Conservation (phyloP, 2,329 filamentous ascomycete genomes). For the Diaporthe destruens region DNA sequence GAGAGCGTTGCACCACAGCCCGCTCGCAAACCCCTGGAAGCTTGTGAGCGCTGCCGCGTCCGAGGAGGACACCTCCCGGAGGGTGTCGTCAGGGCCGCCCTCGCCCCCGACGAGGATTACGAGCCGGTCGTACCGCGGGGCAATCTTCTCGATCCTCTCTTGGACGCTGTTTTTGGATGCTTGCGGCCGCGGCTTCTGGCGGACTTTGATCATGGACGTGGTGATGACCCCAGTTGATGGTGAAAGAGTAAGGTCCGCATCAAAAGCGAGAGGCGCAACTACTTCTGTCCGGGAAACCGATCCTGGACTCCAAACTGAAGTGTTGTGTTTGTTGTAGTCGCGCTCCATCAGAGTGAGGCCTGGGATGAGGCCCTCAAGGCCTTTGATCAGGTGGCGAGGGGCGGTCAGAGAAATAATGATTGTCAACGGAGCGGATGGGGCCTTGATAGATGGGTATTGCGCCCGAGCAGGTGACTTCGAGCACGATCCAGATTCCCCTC, state of each 20-base stretch:
- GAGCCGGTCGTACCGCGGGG: constrained; percentile 74
- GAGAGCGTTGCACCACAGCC: constrained; percentile 54
- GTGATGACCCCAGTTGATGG: constrained; percentile 76
- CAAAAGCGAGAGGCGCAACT: constrained; percentile 58
- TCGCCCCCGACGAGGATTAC: constrained; percentile 75
- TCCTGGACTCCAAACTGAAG: constrained; percentile 44
- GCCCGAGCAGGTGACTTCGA: constrained; percentile 8
- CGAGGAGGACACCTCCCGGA: constrained; percentile 53
- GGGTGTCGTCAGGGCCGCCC: constrained; percentile 55
- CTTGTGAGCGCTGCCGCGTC: constrained; percentile 61
- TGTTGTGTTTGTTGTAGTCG: constrained; percentile 46
- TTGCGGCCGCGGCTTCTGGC: constrained; percentile 76
- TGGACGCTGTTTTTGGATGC: constrained; percentile 61
- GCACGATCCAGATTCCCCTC: not conserved
- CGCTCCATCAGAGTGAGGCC: constrained; percentile 47
- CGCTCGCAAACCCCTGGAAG: constrained; percentile 63
- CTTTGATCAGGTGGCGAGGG: constrained; percentile 40
- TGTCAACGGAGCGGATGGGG: constrained; percentile 36
- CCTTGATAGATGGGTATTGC: constrained; percentile 41
- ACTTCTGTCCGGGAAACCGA: constrained; percentile 43
- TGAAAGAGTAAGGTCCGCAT: constrained; percentile 81
- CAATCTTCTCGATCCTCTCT: constrained; percentile 65
- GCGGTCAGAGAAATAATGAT: constrained; percentile 47
- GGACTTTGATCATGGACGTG: constrained; percentile 78
- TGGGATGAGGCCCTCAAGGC: constrained; percentile 45